Evolutionary conservation across 1,139 yeast genomes (phyloP).

Genomic region (Saccharomyces hybrid): DNA sequence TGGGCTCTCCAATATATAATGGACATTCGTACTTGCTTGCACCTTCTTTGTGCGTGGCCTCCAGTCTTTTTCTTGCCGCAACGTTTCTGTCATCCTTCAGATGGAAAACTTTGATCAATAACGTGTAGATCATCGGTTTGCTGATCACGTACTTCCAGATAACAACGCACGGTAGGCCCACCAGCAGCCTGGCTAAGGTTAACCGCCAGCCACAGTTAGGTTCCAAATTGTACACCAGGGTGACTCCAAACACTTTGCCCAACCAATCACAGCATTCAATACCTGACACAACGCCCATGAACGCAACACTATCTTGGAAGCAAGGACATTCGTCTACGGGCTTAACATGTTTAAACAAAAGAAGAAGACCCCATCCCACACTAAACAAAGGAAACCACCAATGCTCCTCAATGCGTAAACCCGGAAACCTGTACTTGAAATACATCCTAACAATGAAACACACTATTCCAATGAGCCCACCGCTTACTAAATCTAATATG

Average conservation of each 20-base stretch:
- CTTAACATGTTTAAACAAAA: conserved; percentile 64
- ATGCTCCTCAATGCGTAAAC: conserved; percentile 19
- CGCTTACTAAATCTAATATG: conserved; percentile 61
- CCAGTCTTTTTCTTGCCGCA: conserved; percentile 7
- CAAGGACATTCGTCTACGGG: conserved; percentile 96
- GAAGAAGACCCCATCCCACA: conserved; percentile 37
- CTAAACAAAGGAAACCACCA: conserved; percentile 36
- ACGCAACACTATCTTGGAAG: conserved; percentile 91
- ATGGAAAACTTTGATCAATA: conserved; percentile 12
- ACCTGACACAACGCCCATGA: conserved; percentile 81
- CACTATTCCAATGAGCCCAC: conserved; percentile 52
- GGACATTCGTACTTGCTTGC: conserved; percentile 14
- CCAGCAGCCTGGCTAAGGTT: conserved; percentile 13
- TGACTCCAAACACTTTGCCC: conserved; percentile 7
- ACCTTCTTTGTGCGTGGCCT: conserved; percentile 4
- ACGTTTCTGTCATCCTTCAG: conserved; percentile 21
- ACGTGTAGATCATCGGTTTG: conserved; percentile 17
- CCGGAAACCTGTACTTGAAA: conserved; percentile 11
- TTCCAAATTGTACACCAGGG: conserved; percentile 8
- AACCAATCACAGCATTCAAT: conserved; percentile 31
- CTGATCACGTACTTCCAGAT: conserved; percentile 27
- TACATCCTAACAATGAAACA: conserved; percentile 39
- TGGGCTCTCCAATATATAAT: conserved; percentile 22
- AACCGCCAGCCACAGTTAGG: conserved; percentile 6
- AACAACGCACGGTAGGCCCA: conserved; percentile 22